These are phyloP conservation scores for Stachybotrys chartarum DNA, from an alignment of 2,329 filamentous ascomycete genomes.

Conservation along the genomic window DNA sequence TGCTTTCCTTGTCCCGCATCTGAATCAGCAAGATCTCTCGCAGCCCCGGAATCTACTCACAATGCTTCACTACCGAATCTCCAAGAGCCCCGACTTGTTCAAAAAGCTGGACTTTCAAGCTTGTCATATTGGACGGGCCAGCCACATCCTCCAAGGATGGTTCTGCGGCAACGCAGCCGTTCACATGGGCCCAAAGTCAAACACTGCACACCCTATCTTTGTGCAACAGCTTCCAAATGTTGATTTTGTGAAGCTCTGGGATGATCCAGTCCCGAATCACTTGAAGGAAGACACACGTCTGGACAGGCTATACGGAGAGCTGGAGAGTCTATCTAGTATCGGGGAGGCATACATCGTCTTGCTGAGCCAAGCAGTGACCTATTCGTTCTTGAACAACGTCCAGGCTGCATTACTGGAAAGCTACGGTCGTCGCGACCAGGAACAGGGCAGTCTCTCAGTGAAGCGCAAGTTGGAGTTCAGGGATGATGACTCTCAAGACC, in stretches of 20 bases:
- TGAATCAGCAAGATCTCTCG: not conserved
- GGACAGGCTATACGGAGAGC: too few relatives aligned
- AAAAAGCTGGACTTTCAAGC: not conserved
- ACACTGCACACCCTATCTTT: too few relatives aligned
- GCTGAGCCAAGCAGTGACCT: not conserved
- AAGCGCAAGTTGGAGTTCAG: not conserved
- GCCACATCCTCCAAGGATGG: not conserved
- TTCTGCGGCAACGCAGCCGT: not conserved
- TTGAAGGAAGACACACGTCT: too few relatives aligned
- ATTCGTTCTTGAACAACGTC: not conserved
- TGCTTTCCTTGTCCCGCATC: not conserved
- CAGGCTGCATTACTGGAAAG: not conserved
- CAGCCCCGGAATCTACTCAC: not conserved
- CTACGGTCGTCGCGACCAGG: too few relatives aligned
- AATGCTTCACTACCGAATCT: not conserved
- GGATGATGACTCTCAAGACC: too few relatives aligned
- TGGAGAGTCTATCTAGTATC: not conserved
- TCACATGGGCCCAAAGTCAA: too few relatives aligned
- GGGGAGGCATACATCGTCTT: not conserved
- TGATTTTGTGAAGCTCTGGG: too few relatives aligned
- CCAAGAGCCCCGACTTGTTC: not conserved
- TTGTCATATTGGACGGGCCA: not conserved
- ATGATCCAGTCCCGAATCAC: too few relatives aligned
- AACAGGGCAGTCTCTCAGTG: not conserved
- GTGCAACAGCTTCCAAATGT: too few relatives aligned